Conservation (phyloP, 108 stramenopile genomes). For the Cyclotella cryptica region DNA sequence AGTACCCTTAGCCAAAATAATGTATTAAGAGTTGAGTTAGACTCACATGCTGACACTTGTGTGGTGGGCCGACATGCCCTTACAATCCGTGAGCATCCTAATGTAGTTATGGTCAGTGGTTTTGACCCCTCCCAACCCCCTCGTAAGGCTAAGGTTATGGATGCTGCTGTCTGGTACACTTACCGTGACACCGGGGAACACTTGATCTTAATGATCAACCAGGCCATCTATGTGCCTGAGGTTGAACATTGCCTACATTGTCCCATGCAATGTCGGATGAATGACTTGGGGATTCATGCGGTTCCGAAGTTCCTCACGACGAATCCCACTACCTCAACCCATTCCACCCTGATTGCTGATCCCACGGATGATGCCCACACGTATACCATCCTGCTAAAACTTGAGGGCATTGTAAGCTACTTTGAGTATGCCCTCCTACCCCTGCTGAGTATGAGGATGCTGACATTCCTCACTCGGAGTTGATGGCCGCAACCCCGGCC, state of each 20-base stretch:
- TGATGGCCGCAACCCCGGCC: background rate
- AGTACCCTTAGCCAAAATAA: background rate
- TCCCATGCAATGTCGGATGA: conserved; percentile 33
- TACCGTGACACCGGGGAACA: conserved; percentile 4
- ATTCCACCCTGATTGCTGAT: background rate
- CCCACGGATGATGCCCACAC: background rate
- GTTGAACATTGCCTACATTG: conserved; percentile 15
- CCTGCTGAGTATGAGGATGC: background rate
- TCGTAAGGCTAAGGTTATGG: background rate
- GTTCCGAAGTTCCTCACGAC: conserved; percentile 16
- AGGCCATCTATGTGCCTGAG: conserved; percentile 17
- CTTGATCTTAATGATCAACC: conserved; percentile 1
- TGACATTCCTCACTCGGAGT: background rate
- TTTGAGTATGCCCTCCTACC: background rate
- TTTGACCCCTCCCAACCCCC: too few relatives aligned
- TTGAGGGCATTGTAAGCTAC: conserved; percentile 10
- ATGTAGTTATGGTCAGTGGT: too few relatives aligned
- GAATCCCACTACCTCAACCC: conserved; percentile 23
- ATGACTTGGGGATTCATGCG: conserved; percentile 29
- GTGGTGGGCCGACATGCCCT: conserved; percentile 7
- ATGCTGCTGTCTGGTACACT: background rate
- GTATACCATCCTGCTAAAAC: background rate
- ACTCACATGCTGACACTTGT: conserved; percentile 2
- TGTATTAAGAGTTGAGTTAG: conserved; percentile 16
- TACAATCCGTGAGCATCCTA: too few relatives aligned